Evolutionary conservation across 2,329 filamentous ascomycete species (phyloP).

Genomic region (Elsinoe ampelina): DNA sequence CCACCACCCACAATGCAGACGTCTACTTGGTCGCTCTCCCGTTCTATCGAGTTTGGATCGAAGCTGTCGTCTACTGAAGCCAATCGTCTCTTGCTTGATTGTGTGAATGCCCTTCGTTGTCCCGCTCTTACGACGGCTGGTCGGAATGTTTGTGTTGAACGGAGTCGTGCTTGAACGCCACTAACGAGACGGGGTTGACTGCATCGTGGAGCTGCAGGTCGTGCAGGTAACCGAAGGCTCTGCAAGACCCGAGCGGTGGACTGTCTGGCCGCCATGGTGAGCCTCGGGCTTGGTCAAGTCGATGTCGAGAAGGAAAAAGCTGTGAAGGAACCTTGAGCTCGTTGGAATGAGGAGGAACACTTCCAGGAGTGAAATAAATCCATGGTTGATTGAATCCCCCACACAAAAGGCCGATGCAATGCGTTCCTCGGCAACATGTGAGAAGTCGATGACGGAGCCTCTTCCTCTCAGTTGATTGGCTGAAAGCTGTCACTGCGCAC

Average conservation of each 20-base stretch:
- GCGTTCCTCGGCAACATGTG: constrained; percentile 12
- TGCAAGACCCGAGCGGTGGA: background rate
- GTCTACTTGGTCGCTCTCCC: constrained; percentile 88
- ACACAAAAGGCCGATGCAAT: constrained; percentile 14
- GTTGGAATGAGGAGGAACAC: background rate
- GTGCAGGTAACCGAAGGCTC: background rate
- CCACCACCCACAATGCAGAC: constrained; percentile 95
- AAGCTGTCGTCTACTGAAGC: constrained; percentile 33
- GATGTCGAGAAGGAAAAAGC: background rate
- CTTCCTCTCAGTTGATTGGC: background rate
- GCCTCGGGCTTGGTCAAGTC: background rate
- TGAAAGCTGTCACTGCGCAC: background rate
- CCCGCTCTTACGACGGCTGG: constrained; percentile 28
- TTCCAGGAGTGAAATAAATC: constrained; percentile 9
- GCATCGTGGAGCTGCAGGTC: background rate
- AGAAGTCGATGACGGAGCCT: constrained; percentile 6
- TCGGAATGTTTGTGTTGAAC: constrained; percentile 19
- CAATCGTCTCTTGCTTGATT: constrained; percentile 23
- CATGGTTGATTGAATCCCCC: background rate
- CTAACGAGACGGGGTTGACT: background rate
- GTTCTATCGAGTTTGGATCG: constrained; percentile 53
- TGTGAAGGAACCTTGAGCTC: background rate
- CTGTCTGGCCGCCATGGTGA: constrained; percentile 3
- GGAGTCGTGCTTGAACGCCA: background rate
- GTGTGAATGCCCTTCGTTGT: constrained; percentile 26